Evolutionary conservation across 495 filamentous ascomycete species (phyloP), one percentile per base, ranked within the genome.

Genomic region (Penicillium canariense): DNA sequence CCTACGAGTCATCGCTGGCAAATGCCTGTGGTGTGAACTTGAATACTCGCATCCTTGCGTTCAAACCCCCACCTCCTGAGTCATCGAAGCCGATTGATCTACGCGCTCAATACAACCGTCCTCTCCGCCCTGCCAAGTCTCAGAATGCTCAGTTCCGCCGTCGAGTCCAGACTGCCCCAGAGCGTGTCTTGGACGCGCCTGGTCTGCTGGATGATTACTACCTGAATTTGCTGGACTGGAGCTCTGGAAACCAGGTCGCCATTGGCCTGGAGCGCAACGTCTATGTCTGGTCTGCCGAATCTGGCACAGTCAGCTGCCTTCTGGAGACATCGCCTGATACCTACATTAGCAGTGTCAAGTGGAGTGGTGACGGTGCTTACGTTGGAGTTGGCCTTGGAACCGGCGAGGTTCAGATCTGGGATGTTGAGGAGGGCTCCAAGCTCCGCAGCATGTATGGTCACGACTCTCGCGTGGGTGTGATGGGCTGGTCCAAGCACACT

Each of bases 401-500:
- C 11, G 94, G 94, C 55, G 94, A 99, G 66, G 89, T 97, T 35
- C 94, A 99, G 72, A 99, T 99, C 68, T 99, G 94, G 94, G 94
- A 99, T 60, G 94, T 97, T 20, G 89, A 96, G 59, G 94, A 99
- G 63, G 86, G 88, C 27, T 85, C 83, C 61, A 97, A 97, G 81
- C 85, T 97, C 32, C 91, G 94, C 64, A 96, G 90, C 78, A 99
- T 99, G 94, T 87, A 89, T 66, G 95, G 93, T 46, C 94, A 99
- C 64, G 94, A 97, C 59, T 88, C 91, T 23, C 94, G 94, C 34
- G 94, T 99, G 52, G 90, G 91, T 61, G 92, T 96, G 44, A 96
- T 96, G 90, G 91, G 91, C 59, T 99, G 94, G 94, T 95, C 87
- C 77, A 96, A 97, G 79, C 94, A 97, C 69, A 87, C 93, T 47